Conservation (phyloP, 305 asterid species). For the Fraxinus dipetala region DNA sequence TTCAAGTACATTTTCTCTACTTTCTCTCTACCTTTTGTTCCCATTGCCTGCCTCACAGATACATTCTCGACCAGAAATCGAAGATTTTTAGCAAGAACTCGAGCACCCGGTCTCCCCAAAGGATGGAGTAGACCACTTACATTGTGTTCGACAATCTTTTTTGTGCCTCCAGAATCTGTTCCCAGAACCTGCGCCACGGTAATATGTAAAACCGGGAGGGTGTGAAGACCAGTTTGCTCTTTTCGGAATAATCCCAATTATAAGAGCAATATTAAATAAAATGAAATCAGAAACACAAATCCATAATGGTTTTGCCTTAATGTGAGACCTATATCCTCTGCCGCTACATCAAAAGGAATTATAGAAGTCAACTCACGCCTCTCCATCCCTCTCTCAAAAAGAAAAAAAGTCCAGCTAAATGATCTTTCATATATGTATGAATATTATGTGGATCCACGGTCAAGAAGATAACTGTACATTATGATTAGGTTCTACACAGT, state of each 20-base stretch:
- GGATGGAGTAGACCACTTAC: constrained; percentile 84
- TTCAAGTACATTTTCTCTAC: constrained; percentile 84
- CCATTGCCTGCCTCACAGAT: constrained; percentile 65
- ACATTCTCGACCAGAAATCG: constrained; percentile 58
- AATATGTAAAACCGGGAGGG: background rate
- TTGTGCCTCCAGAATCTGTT: constrained; percentile 91
- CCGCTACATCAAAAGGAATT: background rate
- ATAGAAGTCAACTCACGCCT: background rate
- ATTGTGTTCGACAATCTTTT: constrained; percentile 80
- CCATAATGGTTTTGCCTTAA: background rate
- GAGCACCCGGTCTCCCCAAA: constrained; percentile 71
- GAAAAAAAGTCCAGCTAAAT: background rate
- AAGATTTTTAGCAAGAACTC: constrained; percentile 58
- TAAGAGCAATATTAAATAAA: background rate
- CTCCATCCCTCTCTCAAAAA: background rate
- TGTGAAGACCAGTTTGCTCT: background rate
- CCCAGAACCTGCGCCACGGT: constrained; percentile 65
- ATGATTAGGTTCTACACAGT: background rate
- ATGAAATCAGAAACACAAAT: background rate
- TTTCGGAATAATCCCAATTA: background rate
- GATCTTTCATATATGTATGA: background rate
- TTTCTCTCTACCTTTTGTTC: constrained; percentile 68
- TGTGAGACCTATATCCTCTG: background rate
- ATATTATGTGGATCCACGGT: background rate
- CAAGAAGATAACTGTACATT: background rate